These are phyloP conservation scores for Epichloe coenophiala DNA, from an alignment of 2,329 filamentous ascomycete species.

Conservation along the genomic window DNA sequence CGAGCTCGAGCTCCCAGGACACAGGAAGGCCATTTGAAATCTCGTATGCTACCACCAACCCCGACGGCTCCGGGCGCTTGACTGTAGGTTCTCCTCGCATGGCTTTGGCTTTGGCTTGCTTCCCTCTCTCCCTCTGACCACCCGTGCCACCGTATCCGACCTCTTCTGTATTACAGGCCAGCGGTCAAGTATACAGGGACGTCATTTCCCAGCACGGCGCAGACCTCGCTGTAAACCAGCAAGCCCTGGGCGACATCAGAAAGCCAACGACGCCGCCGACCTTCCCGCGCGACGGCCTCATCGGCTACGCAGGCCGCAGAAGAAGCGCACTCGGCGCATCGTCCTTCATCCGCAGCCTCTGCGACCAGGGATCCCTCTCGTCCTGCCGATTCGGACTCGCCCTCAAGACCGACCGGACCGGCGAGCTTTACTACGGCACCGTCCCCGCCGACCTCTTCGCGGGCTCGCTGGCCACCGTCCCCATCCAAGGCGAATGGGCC, in stretches of 20 bases:
- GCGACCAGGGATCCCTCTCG: slow-evolving; percentile 6
- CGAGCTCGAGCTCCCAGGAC: slow-evolving; percentile 4
- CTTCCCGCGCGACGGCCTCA: slow-evolving; percentile 10
- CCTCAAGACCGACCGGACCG: slow-evolving; percentile 8
- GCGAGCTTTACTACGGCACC: slow-evolving; percentile 10
- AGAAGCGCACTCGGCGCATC: slow-evolving; percentile 3
- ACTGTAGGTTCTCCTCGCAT: not conserved
- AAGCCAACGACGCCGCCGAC: slow-evolving; percentile 1
- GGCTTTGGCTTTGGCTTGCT: not conserved
- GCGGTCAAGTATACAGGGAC: slow-evolving; percentile 8
- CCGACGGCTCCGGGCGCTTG: slow-evolving; percentile 6
- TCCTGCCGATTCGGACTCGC: slow-evolving; percentile 11
- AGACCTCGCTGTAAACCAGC: slow-evolving; percentile 8
- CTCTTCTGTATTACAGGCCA: slow-evolving; percentile 5
- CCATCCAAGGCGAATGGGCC: not conserved
- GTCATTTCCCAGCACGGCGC: slow-evolving; percentile 8
- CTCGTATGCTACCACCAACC: slow-evolving; percentile 10
- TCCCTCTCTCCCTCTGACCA: not conserved
- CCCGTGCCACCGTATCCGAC: too few relatives aligned
- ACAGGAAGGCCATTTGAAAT: slow-evolving; percentile 5
- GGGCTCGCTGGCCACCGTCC: not conserved
- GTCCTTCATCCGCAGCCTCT: slow-evolving; percentile 9
- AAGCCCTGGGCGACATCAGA: slow-evolving; percentile 1
- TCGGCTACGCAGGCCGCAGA: slow-evolving; percentile 8
- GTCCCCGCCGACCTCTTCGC: slow-evolving; percentile 3